These are phyloP conservation scores for Thymus quinquecostatus DNA, from an alignment of 257 asterid genomes.

Conservation along the genomic window DNA sequence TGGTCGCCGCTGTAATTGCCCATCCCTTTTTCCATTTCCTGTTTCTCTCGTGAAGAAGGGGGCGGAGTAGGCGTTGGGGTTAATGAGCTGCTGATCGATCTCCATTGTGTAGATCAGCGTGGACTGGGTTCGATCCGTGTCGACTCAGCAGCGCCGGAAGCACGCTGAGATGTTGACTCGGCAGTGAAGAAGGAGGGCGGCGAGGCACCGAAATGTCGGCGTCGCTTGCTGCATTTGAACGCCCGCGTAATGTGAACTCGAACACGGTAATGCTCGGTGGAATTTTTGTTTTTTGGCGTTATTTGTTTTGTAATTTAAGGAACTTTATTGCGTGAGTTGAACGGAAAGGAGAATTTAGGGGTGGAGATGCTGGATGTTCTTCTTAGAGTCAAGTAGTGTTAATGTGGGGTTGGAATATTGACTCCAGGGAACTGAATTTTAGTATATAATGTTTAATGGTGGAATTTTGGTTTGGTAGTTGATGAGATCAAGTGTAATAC, in stretches of 20 bases:
- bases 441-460: neutral
- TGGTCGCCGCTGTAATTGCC: slow-evolving; percentile 33
- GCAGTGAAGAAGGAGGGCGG: slow-evolving; percentile 14
- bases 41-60: neutral
- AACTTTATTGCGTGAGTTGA: slow-evolving; percentile 29
- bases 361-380: neutral
- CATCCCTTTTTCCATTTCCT: slow-evolving; percentile 23
- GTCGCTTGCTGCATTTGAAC: slow-evolving; percentile 75
- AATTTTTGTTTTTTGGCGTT: neutral
- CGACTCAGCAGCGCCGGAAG: slow-evolving; percentile 33
- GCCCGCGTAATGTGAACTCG: slow-evolving; percentile 70
- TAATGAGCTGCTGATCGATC: slow-evolving; percentile 20
- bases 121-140: slow-evolving; percentile 42
- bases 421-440: slow-evolving; percentile 15
- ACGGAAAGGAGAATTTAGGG: slow-evolving; percentile 22
- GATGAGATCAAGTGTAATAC: neutral
- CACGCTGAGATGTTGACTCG: slow-evolving; percentile 41
- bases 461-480: slow-evolving; percentile 16
- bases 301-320: neutral
- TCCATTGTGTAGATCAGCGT: slow-evolving; percentile 38
- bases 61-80: neutral
- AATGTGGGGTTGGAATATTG: slow-evolving; percentile 16
- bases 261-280: slow-evolving; percentile 60
- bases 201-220: slow-evolving; percentile 61
- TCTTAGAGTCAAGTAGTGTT: slow-evolving; percentile 37